Conservation (phyloP, 75 land plant genomes). For the Pseudotsuga menziesii region DNA sequence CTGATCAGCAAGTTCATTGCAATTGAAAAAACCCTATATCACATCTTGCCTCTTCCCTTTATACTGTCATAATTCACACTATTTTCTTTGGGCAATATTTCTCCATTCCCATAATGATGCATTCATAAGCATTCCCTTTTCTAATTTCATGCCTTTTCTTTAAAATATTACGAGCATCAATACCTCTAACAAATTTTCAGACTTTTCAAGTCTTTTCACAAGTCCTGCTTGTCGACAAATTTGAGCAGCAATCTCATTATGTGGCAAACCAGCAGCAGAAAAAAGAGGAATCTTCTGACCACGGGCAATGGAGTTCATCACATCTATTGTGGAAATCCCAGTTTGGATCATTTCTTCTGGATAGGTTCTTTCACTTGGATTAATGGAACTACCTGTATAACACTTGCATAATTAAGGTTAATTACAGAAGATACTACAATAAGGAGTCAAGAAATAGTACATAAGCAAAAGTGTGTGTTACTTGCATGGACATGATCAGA, state of each 20-base stretch:
- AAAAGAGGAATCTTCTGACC: conserved; percentile 99
- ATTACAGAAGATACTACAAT: neutral
- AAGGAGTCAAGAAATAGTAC: neutral
- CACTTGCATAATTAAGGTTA: neutral
- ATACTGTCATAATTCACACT: neutral
- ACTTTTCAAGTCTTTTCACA: conserved; percentile 80
- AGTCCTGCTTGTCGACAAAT: conserved; percentile 98
- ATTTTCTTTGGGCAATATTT: no score
- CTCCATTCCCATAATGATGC: neutral
- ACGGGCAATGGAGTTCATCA: conserved; percentile 98
- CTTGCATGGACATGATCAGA: neutral
- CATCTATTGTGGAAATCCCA: conserved; percentile 99
- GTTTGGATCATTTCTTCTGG: conserved; percentile 99
- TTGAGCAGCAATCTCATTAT: conserved; percentile 99
- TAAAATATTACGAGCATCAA: neutral
- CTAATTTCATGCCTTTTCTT: neutral
- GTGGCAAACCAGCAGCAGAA: conserved; percentile 98
- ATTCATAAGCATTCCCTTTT: neutral
- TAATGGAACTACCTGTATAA: conserved; percentile 86
- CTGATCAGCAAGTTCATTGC: neutral
- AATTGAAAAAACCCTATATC: neutral
- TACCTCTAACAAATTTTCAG: conserved; percentile 77
- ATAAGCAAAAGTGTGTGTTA: neutral
- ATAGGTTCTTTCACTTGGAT: conserved; percentile 98
- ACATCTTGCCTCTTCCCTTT: neutral